Evolutionary conservation across 1,139 yeast genomes (phyloP), one percentile per base, ranked within the genome.

Genomic region (Torulaspora pretoriensis): DNA sequence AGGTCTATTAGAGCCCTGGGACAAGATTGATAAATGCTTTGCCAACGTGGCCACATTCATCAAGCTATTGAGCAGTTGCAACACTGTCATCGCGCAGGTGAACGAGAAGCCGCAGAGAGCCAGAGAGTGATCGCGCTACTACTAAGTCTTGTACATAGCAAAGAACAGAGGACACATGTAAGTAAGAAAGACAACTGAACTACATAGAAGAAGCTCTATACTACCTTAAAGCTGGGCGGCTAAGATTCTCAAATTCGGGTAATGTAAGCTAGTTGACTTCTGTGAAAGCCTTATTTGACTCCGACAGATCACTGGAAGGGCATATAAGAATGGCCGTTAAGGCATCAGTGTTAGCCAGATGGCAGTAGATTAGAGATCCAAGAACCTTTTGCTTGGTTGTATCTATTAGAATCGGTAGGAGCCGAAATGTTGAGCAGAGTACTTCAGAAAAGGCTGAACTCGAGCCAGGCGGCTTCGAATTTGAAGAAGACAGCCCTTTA

Each of bases 401-500:
- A 29, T 16, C 19, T 14, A 16, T 13, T 3, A 13, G 19, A 19
- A 10, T 16, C 3, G 23, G 13, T 8, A 4, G 8, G 13, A 9
- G 9, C 13, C 22, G 24, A 4, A 8, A 43, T 38, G 46, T 22
- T 43, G n/a, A 25, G 41, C 14, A 51, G 49, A 25, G 39, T 35
- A 24, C 44, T 55, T 45, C 36, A 43, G 14, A 64, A 55, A 53
- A 63, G 69, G 41, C 54, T 61, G 27, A 63, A 61, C 44, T 64
- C 68, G 26, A 58, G 63, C 12, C 47, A 49, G n/a, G 55, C 61
- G n/a, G 50, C 33, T 33, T 33, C 51, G 60, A 26, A 30, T n/a
- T 55, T 73, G 42, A 65, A 65, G 49, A 83, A 78, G 60, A 92
- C 98, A 1, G 95, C 97, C 4, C 74, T 92, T 40, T 78, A 83